Conservation (phyloP, 2,329 filamentous ascomycete species). For the Sporothrix dimorphospora region DNA sequence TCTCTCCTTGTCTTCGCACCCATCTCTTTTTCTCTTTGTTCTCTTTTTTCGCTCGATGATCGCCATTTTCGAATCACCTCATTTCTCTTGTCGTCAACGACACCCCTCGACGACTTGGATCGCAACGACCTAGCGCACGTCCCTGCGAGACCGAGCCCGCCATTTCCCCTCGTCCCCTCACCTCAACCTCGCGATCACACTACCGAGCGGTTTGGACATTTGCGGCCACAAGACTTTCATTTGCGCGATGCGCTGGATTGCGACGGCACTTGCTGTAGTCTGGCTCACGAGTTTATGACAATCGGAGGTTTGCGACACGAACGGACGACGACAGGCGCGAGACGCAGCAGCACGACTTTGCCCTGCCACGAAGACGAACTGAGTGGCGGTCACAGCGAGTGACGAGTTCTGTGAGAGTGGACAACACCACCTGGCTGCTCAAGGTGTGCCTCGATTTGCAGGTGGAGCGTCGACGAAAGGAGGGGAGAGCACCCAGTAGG, state of each 20-base stretch:
- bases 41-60: background rate
- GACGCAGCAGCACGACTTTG: background rate
- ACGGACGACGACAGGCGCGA: background rate
- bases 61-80: background rate
- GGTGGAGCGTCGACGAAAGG: background rate
- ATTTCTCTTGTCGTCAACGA: background rate
- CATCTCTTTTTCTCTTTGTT: background rate
- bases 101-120: background rate
- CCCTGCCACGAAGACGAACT: background rate
- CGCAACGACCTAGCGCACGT: background rate
- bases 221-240: background rate
- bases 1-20: slow-evolving; percentile 12
- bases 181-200: background rate
- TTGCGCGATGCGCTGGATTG: slow-evolving; percentile 32
- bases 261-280: slow-evolving; percentile 25
- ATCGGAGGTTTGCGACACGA: background rate
- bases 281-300: slow-evolving; percentile 24
- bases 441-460: background rate
- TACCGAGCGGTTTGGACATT: background rate
- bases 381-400: background rate
- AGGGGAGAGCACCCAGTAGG: background rate
- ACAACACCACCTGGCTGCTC: slow-evolving; percentile 1
- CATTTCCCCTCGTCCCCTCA: background rate
- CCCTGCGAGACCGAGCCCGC: background rate
- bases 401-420: background rate